phyloP scores from a whole-genome alignment of 164 flowering plant species.

The Akebia trifoliata region DNA sequence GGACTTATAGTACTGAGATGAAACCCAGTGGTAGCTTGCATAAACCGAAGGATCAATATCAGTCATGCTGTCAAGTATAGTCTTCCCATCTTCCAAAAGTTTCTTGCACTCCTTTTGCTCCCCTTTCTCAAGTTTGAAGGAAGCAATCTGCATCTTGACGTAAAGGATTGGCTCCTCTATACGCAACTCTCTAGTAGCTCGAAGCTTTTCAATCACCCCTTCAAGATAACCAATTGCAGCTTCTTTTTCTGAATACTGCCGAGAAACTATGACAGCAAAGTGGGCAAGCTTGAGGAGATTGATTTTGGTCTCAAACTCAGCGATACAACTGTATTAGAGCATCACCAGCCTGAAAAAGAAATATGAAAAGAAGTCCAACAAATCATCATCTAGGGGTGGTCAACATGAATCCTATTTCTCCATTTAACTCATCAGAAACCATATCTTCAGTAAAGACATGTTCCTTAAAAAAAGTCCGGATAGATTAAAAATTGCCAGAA shows the following conservation, averaged over 20 bases:
- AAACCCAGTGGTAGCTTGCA: slow-evolving; percentile 89
- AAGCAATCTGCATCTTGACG: slow-evolving; percentile 83
- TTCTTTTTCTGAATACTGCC: slow-evolving; percentile 78
- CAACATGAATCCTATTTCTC: no score
- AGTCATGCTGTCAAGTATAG: slow-evolving; percentile 88
- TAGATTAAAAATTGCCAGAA: no score
- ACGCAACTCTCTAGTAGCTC: slow-evolving; percentile 62
- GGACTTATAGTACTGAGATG: slow-evolving; percentile 73
- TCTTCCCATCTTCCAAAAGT: slow-evolving; percentile 83
- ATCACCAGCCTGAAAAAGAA: slow-evolving; percentile 73
- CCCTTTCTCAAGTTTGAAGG: slow-evolving; percentile 65
- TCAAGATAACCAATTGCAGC: slow-evolving; percentile 85
- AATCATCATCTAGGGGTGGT: neutral
- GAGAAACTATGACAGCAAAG: slow-evolving; percentile 87
- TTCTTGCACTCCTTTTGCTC: slow-evolving; percentile 86
- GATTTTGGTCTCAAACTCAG: slow-evolving; percentile 95
- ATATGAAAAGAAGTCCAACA: neutral
- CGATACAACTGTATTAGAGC: slow-evolving; percentile 81
- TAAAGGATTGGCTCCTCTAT: slow-evolving; percentile 84
- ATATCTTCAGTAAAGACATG: no score
- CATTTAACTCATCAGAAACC: no score
- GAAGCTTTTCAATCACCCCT: slow-evolving; percentile 79
- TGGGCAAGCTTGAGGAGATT: slow-evolving; percentile 98
- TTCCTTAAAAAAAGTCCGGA: no score
- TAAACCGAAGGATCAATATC: slow-evolving; percentile 97